phyloP scores from a whole-genome alignment of 495 filamentous ascomycete species.

The Talaromyces trachyspermus region DNA sequence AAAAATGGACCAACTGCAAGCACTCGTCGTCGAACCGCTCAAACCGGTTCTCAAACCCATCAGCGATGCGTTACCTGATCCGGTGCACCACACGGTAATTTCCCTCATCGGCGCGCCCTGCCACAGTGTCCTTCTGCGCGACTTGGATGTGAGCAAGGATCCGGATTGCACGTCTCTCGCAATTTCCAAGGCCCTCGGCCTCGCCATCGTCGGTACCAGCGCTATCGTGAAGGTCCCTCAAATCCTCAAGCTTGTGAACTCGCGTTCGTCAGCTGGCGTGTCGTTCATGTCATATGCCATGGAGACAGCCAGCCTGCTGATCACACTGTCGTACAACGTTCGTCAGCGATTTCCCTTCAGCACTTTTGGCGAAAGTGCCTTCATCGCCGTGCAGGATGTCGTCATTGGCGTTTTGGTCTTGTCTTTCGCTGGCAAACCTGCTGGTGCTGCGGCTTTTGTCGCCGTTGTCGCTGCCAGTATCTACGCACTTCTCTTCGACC shows the following conservation, averaged over 20 bases:
- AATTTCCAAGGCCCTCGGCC: constrained; percentile 84
- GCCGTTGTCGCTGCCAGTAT: constrained; percentile 60
- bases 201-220: constrained; percentile 83
- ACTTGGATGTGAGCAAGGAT: constrained; percentile 64
- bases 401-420: constrained; percentile 78
- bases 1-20: constrained; percentile 36
- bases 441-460: constrained; percentile 64
- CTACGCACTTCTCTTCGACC: constrained; percentile 60
- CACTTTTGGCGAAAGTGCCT: constrained; percentile 88
- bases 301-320: constrained; percentile 78
- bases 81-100: constrained; percentile 65
- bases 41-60: constrained; percentile 64
- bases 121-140: constrained; percentile 73
- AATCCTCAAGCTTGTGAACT: constrained; percentile 79
- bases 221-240: constrained; percentile 93
- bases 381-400: constrained; percentile 88
- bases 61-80: constrained; percentile 69
- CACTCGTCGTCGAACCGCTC: constrained; percentile 53
- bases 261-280: constrained; percentile 71
- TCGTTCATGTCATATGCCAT: constrained; percentile 86
- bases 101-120: constrained; percentile 75
- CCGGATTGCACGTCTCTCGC: constrained; percentile 74
- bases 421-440: constrained; percentile 59
- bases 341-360: constrained; percentile 89
- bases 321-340: constrained; percentile 81